Base-by-base conservation (phyloP, 1,284 basidiomycete species). In the Laetiporus sulphureus region DNA sequence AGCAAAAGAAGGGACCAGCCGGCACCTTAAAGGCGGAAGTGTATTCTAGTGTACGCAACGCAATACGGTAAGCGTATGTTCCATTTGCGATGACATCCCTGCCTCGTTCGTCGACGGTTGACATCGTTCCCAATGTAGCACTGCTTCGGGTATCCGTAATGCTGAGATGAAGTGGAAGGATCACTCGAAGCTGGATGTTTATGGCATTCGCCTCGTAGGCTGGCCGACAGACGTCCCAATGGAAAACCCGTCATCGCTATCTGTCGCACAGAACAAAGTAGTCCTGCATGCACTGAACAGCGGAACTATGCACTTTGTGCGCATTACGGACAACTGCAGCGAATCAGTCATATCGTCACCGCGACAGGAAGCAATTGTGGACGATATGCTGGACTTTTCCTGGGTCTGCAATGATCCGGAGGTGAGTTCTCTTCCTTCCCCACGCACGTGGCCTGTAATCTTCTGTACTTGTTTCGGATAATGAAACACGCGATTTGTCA, bases 131-230 rank as follows among this genome's bases (percentile, higher is more conserved):
- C 18, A 22, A 41, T 8, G 29, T 50, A 80, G 77, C 54, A 54
- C 65, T 11, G 66, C 65, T 8, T 77, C 75, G 46, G 78, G 79
- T 8, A 58, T 75, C 12, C 73, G 74, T 3, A 76, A 68, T 44
- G 79, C 80, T 18, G 80, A 83, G 50, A 83, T 83, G 80, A 81
- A 77, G 58, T 83, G 80, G 80, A 74, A 75, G 3, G 79, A 79
- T 52, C 79, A 73, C 41, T 69, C 75, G 20, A 67, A 72, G 37
- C 57, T 83, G 23, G 48, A 50, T 19, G 55, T 61, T 4, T 82
- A 79, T 49, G 75, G 75, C n/a, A 73, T 82, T 21, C 68, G 64
- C 33, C 56, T 83, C 29, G 62, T 73, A 12, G 80, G 80, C 25
- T 83, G 80, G 80, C 80, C 80, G 13, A 44, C 65, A 15, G 60